Percentiles rank a stretch among this genome's conserved stretches.
Evolutionary conservation across 768 basidiomycete genomes (phyloP).

Genomic region (Macrolepiota albuminosa): DNA sequence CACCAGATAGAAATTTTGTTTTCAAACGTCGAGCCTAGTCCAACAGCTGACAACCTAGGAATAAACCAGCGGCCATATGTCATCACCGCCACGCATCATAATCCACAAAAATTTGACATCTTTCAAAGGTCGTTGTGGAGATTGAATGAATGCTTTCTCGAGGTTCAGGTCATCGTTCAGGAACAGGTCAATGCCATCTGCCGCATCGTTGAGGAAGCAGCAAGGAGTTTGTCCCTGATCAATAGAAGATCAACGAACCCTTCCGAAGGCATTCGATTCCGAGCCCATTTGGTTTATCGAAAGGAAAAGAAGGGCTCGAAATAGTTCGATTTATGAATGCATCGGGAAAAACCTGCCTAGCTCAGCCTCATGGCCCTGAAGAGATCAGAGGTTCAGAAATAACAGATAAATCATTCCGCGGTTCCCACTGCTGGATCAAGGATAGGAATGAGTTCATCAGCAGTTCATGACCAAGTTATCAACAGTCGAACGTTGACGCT

Average conservation of each 20-base stretch:
- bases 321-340: background rate
- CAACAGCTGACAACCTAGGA: background rate
- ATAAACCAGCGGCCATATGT: background rate
- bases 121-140: background rate
- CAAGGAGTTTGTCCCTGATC: background rate
- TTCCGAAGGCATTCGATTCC: background rate
- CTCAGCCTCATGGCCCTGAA: background rate
- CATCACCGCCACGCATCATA: background rate
- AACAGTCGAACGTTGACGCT: background rate
- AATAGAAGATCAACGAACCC: background rate
- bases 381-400: background rate
- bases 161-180: conserved; percentile 1
- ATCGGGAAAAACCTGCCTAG: background rate
- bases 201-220: conserved; percentile 1
- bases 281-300: background rate
- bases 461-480: background rate
- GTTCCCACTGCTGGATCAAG: background rate
- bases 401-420: background rate
- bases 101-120: background rate
- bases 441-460: background rate
- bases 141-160: background rate
- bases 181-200: background rate
- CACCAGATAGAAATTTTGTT: background rate
- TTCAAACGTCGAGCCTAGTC: background rate
- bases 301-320: background rate